Evolutionary conservation across 2,329 filamentous ascomycete species (phyloP), one percentile per base, ranked within the genome.

Genomic region (Colletotrichum sp.): DNA sequence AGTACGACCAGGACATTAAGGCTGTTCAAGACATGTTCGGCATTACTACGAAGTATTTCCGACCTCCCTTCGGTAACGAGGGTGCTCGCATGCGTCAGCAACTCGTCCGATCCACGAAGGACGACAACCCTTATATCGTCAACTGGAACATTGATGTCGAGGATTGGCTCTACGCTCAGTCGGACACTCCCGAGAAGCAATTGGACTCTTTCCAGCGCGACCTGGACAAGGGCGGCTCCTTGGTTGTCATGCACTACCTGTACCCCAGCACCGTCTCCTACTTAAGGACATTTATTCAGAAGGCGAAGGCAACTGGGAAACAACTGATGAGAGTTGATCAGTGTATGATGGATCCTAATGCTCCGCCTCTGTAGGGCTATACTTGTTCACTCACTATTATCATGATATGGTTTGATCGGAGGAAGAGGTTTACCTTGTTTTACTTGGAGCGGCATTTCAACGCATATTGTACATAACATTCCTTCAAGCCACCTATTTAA

Each of bases 141-240:
- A 92, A 91, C 81, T 94, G 93, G 93, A 92, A 89, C 79, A 91
- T 95, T 60, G 93, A 95, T 79, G 90, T 94, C 26, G 91, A 94
- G 85, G 93, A 95, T 82, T 94, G 92, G 92, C 81, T 93, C 21
- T 94, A 92, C 91, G 92, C 91, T 1, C 84, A 89, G 80, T 89
- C 87, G 0, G 79, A 84, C 36, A 94, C 92, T 3, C 93, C 93
- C 3, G 90, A 93, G 85, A 92, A 92, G 80, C 93, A 94, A 84
- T 84, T 93, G 16, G 90, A 91, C 6, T 91, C 92, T n/a, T 94
- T 95, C 84, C 87, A 91, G 81, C 87, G 90, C 8, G 92, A 93
- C 80, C 87, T 94, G 7, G 85, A 86, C 43, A 91, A 89, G 79
- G 93, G 93, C 1, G 93, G 93, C 2, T 87, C 87, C 78, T 84